These are phyloP conservation scores for Nematocida ironsii DNA, from an alignment of 371 early-diverging fungal species.

Conservation along the genomic window DNA sequence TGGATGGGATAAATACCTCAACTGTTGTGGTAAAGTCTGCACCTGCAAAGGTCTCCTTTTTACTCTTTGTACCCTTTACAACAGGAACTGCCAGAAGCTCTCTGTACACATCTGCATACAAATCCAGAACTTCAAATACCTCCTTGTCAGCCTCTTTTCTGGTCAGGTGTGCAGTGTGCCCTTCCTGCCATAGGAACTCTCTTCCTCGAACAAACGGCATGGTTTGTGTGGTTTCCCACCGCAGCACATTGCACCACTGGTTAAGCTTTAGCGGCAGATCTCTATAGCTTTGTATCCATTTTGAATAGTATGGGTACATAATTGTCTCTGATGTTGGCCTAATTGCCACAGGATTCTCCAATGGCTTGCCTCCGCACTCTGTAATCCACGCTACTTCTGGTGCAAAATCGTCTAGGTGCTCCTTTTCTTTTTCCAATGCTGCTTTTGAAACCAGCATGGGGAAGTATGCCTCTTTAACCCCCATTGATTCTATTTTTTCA, in stretches of 20 bases:
- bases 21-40: constrained; percentile 94
- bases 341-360: constrained; percentile 94
- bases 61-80: constrained; percentile 92
- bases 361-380: constrained; percentile 79
- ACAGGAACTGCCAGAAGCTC: constrained; percentile 97
- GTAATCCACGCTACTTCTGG: constrained; percentile 99
- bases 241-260: constrained; percentile 99
- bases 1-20: constrained; percentile 93
- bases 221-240: constrained; percentile 99
- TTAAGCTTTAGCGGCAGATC: constrained; percentile 95
- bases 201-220: constrained; percentile 95
- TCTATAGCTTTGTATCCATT: constrained; percentile 95
- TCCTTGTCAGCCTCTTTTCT: constrained; percentile 84
- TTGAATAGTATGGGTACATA: constrained; percentile 97
- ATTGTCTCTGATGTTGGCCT: constrained; percentile 99
- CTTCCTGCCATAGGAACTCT: constrained; percentile 99
- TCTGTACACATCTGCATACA: constrained; percentile 90
- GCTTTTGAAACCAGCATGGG: constrained; percentile 94
- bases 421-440: constrained; percentile 90
- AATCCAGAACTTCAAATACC: constrained; percentile 82
- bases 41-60: constrained; percentile 99
- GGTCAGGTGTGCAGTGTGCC: constrained; percentile 92
- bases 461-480: constrained; percentile 95
- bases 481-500: constrained; percentile 79
- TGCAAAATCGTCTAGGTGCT: constrained; percentile 96